Base-by-base conservation (phyloP, 1,284 basidiomycete species). In the Leccinum subfulvum region DNA sequence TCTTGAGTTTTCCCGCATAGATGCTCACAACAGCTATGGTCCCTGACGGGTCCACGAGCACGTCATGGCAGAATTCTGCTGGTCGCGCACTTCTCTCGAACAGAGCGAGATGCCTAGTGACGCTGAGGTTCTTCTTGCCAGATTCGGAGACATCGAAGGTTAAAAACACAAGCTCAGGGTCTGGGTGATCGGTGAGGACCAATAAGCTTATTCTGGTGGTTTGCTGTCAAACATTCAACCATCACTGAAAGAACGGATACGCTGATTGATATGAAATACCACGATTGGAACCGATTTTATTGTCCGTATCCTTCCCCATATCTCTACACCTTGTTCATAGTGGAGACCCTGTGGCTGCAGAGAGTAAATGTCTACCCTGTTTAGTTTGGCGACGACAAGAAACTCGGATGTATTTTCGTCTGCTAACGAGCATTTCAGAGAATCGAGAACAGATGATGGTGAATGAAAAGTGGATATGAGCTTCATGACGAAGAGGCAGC, bases 171-270 rank as follows among this genome's bases (percentile, higher is more conserved):
- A 91, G 78, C 65, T 85, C 84, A 5, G 89, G 88, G 41, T 90
- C 84, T 2, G 91, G 90, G 67, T 91, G 89, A 64, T 89, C 88
- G 1, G 88, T 82, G 69, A 91, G 78, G 21, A 90, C 79, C 18
- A 90, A 73, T 14, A 92, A 67, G 67, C 83, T 84, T 11, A 83
- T 83, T 54, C 77, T 75, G 13, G 73, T 72, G 18, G 78, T 77
- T 53, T 80, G 75, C 83, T 87, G 72, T 63, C 26, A 56, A 61
- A 63, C 7, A 53, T 59, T 18, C 28, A 47, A 60, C 3, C 21
- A 61, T 63, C 41, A 62, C 61, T 58, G 60, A 67, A 55, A 66
- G 55, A 28, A 49, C 10, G 18, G 23, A 52, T 18, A 37, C 7
- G 0, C 9, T 13, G 47, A 62, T 26, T 13, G 51, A 63, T 35